phyloP scores from a whole-genome alignment of 2,329 filamentous ascomycete species.

The Dactylellina haptotyla region DNA sequence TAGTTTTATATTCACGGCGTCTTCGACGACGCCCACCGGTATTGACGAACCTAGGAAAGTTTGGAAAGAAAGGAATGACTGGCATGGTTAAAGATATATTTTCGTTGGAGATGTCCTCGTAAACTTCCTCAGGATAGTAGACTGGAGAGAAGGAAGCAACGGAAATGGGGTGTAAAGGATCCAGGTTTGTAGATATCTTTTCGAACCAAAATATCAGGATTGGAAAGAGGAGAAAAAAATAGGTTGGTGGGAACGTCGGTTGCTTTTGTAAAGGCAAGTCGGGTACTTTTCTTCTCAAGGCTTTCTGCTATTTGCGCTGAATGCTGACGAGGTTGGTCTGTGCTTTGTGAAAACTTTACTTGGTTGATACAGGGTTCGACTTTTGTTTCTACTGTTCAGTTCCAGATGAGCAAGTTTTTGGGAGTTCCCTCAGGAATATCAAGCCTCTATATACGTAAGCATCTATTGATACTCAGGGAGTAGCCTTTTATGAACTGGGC shows the following conservation, averaged over 20 bases:
- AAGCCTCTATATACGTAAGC: slow-evolving; percentile 47
- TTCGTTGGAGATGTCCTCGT: slow-evolving; percentile 11
- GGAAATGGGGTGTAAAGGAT: slow-evolving; percentile 46
- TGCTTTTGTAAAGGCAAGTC: slow-evolving; percentile 52
- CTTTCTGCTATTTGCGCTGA: slow-evolving; percentile 35
- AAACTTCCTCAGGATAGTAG: slow-evolving; percentile 37
- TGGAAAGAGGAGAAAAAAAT: slow-evolving; percentile 53
- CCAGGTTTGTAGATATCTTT: slow-evolving; percentile 43
- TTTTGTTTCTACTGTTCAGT: slow-evolving; percentile 38
- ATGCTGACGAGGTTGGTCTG: slow-evolving; percentile 38
- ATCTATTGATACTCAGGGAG: slow-evolving; percentile 7
- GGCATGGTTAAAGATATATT: slow-evolving; percentile 43
- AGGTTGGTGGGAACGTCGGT: slow-evolving; percentile 41
- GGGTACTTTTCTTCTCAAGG: slow-evolving; percentile 48
- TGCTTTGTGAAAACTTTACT: slow-evolving; percentile 46
- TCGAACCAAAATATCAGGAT: slow-evolving; percentile 45
- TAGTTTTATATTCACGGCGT: slow-evolving; percentile 44
- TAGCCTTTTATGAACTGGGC: neutral
- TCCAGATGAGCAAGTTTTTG: slow-evolving; percentile 37
- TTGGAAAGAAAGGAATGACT: slow-evolving; percentile 52
- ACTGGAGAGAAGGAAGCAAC: slow-evolving; percentile 22
- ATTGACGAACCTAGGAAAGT: slow-evolving; percentile 49
- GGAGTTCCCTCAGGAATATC: slow-evolving; percentile 15
- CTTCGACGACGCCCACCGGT: slow-evolving; percentile 45
- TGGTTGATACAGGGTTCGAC: slow-evolving; percentile 41